phyloP scores from a whole-genome alignment of 441 rosid species.

The Gossypium aridum region DNA sequence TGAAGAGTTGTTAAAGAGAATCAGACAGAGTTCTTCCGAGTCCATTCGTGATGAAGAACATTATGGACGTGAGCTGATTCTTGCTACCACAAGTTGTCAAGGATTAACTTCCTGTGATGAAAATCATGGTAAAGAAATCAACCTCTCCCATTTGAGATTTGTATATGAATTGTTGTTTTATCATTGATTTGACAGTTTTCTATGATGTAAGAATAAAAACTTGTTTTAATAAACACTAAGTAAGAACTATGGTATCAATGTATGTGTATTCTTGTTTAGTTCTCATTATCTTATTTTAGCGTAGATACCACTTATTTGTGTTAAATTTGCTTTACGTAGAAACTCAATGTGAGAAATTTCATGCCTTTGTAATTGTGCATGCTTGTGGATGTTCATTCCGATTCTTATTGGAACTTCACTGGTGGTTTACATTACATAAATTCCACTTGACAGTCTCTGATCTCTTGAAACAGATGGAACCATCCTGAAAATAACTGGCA shows the following conservation, averaged over 20 bases:
- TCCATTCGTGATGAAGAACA: background rate
- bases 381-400: background rate
- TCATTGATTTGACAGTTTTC: background rate
- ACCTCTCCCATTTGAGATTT: constrained; percentile 2
- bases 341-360: background rate
- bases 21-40: constrained; percentile 17
- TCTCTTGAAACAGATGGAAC: constrained; percentile 24
- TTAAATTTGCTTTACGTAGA: background rate
- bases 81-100: background rate
- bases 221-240: background rate
- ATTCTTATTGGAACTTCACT: background rate
- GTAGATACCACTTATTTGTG: background rate
- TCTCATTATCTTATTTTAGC: background rate
- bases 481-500: constrained; percentile 15
- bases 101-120: constrained; percentile 15
- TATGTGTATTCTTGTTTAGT: background rate
- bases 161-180: background rate
- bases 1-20: constrained; percentile 19
- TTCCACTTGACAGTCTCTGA: background rate
- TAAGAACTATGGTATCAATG: background rate
- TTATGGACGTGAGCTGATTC: constrained; percentile 1
- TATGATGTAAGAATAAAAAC: background rate
- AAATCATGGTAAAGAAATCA: constrained; percentile 23
- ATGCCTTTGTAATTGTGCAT: background rate
- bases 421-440: background rate